Percentiles rank a stretch among this genome's conserved stretches.
phyloP scores from a whole-genome alignment of 1,139 yeast genomes.

The Suhomyces bokatorum region DNA sequence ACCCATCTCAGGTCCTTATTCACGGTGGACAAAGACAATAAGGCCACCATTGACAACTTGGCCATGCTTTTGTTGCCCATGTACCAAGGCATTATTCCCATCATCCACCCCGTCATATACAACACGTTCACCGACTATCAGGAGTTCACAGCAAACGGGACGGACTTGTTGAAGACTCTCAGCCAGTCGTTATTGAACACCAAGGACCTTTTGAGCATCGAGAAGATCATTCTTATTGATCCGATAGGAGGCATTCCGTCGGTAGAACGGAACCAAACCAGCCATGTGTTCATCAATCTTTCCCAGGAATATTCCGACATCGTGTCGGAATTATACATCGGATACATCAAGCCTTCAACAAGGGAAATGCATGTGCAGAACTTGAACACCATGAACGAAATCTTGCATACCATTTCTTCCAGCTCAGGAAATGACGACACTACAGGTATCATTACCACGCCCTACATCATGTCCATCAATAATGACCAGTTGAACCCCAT shows the following conservation, averaged over 20 bases:
- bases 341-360: slow-evolving; percentile 44
- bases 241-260: slow-evolving; percentile 90
- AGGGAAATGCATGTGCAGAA: slow-evolving; percentile 58
- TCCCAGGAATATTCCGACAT: slow-evolving; percentile 78
- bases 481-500: slow-evolving; percentile 68
- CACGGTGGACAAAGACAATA: slow-evolving; percentile 11
- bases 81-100: slow-evolving; percentile 54
- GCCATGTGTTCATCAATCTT: slow-evolving; percentile 86
- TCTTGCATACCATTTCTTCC: slow-evolving; percentile 32
- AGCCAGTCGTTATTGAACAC: slow-evolving; percentile 27
- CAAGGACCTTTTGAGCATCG: slow-evolving; percentile 54
- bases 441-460: slow-evolving; percentile 46
- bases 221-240: slow-evolving; percentile 78
- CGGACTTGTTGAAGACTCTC: slow-evolving; percentile 31
- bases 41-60: slow-evolving; percentile 24
- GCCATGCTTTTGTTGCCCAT: slow-evolving; percentile 43
- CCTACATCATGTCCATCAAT: slow-evolving; percentile 46
- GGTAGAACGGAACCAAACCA: slow-evolving; percentile 71
- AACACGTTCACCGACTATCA: slow-evolving; percentile 35
- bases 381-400: slow-evolving; percentile 52
- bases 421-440: slow-evolving; percentile 40
- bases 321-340: slow-evolving; percentile 58
- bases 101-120: slow-evolving; percentile 59
- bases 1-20: slow-evolving; percentile 35
- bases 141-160: slow-evolving; percentile 32